These are phyloP conservation scores for Hamigera avellanea DNA, from an alignment of 495 filamentous ascomycete genomes.

Conservation along the genomic window DNA sequence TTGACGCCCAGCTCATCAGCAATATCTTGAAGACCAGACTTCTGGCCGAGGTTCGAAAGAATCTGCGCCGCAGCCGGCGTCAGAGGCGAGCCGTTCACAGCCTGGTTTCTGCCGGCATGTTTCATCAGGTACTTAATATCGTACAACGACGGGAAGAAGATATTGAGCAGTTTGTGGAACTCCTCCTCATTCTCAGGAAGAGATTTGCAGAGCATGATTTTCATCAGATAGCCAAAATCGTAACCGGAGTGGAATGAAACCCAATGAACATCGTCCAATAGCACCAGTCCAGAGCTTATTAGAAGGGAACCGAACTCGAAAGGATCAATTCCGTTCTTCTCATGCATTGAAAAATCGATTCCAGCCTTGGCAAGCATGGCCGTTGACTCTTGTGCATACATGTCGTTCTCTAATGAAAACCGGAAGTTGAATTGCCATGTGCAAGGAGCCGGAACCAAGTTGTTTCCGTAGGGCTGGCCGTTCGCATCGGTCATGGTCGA, in stretches of 20 bases:
- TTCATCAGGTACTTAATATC: conserved; percentile 98
- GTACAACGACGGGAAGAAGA: conserved; percentile 86
- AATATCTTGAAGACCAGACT: conserved; percentile 83
- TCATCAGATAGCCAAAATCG: conserved; percentile 94
- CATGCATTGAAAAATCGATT: conserved; percentile 73
- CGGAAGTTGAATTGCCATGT: conserved; percentile 99
- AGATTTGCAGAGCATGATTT: conserved; percentile 68
- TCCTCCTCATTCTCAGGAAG: conserved; percentile 79
- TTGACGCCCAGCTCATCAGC: conserved; percentile 86
- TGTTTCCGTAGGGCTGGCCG: conserved; percentile 37
- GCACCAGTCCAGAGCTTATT: conserved; percentile 84
- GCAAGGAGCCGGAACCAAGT: conserved; percentile 58
- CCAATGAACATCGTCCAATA: conserved; percentile 82
- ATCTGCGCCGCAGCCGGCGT: conserved; percentile 54
- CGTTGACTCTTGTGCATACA: conserved; percentile 92
- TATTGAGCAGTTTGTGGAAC: conserved; percentile 72
- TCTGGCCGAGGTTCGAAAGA: conserved; percentile 67
- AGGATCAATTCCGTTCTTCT: conserved; percentile 84
- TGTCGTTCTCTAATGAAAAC: conserved; percentile 86
- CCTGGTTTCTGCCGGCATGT: conserved; percentile 56
- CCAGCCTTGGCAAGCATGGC: conserved; percentile 76
- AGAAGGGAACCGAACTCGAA: conserved; percentile 77
- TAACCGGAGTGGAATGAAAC: conserved; percentile 98
- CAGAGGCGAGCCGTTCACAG: conserved; percentile 45
- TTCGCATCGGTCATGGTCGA: conserved; percentile 48